Evolutionary conservation across 768 basidiomycete genomes (phyloP).

Genomic region (Sporobolomyces phaffii): DNA sequence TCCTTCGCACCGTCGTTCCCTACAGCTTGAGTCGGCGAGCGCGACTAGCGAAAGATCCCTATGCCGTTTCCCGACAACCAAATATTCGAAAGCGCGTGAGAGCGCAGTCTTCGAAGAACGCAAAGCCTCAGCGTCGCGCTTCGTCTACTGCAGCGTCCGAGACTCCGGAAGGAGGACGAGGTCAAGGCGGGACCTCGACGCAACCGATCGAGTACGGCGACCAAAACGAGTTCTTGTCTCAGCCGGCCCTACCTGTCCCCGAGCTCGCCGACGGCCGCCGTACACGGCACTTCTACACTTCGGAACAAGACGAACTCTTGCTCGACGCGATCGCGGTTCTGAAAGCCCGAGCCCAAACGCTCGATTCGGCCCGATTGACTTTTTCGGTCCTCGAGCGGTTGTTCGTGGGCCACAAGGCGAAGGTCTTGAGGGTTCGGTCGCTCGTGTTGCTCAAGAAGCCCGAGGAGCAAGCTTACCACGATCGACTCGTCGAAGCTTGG

Average conservation of each 20-base stretch:
- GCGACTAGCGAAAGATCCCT: constrained; percentile 21
- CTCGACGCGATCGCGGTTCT: constrained; percentile 79
- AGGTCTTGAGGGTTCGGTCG: constrained; percentile 65
- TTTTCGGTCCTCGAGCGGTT: constrained; percentile 69
- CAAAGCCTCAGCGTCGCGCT: neutral
- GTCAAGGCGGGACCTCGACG: neutral
- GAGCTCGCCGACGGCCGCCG: constrained; percentile 44
- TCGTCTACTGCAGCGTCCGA: neutral
- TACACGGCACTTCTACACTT: constrained; percentile 69
- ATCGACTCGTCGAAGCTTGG: constrained; percentile 76
- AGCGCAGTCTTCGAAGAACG: neutral
- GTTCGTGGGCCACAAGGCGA: constrained; percentile 68
- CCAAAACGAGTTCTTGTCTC: constrained; percentile 26
- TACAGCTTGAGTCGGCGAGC: neutral
- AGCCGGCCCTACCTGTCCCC: constrained; percentile 6
- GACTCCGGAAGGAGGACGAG: too few species aligned
- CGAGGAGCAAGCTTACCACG: constrained; percentile 67
- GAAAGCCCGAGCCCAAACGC: constrained; percentile 63
- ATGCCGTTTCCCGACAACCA: constrained; percentile 23
- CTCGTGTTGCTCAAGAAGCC: constrained; percentile 57
- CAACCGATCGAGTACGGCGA: constrained; percentile 6
- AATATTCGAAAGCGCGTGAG: constrained; percentile 15
- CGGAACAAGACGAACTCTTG: constrained; percentile 80
- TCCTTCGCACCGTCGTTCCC: constrained; percentile 18
- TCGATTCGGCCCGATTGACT: constrained; percentile 49